Percentiles rank a stretch among this genome's conserved stretches.
Evolutionary conservation across 179 eudicot genomes (phyloP).

Genomic region (Heliamphora pulchella): DNA sequence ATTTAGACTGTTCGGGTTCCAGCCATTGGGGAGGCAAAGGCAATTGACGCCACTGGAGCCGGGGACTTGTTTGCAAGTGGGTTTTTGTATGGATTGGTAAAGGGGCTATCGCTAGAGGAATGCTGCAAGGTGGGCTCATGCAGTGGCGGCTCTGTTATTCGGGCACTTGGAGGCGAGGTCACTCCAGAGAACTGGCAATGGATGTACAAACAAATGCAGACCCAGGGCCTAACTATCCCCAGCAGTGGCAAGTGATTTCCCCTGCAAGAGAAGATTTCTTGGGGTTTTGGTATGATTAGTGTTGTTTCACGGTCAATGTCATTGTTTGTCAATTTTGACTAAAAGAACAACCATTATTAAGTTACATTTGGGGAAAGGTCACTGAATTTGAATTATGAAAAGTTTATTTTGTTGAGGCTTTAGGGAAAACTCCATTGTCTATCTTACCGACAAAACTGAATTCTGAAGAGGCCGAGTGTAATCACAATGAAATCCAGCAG

Average conservation of each 20-base stretch:
- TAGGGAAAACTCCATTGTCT: no score
- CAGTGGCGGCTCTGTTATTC: constrained; percentile 93
- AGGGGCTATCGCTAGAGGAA: constrained; percentile 69
- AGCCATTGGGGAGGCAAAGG: constrained; percentile 71
- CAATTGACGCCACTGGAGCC: constrained; percentile 88
- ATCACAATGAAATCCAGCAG: no score
- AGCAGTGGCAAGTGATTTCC: constrained; percentile 13
- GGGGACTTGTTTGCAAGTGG: constrained; percentile 97
- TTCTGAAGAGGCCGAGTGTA: no score
- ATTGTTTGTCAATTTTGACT: background rate
- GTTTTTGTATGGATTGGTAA: constrained; percentile 78
- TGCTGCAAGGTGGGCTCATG: constrained; percentile 88
- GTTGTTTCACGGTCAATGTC: background rate
- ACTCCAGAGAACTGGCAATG: constrained; percentile 82
- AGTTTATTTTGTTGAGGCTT: no score
- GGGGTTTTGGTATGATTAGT: background rate
- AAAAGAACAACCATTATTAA: background rate
- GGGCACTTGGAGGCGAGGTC: constrained; percentile 95
- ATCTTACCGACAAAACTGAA: no score
- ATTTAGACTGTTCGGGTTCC: constrained; percentile 56
- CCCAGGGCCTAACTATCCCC: constrained; percentile 64
- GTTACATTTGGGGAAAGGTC: background rate
- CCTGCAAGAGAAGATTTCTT: background rate
- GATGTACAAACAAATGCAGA: constrained; percentile 90
- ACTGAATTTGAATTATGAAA: background rate